Evolutionary conservation across 2,329 filamentous ascomycete species (phyloP).

Genomic region (Diaporthe sp.): DNA sequence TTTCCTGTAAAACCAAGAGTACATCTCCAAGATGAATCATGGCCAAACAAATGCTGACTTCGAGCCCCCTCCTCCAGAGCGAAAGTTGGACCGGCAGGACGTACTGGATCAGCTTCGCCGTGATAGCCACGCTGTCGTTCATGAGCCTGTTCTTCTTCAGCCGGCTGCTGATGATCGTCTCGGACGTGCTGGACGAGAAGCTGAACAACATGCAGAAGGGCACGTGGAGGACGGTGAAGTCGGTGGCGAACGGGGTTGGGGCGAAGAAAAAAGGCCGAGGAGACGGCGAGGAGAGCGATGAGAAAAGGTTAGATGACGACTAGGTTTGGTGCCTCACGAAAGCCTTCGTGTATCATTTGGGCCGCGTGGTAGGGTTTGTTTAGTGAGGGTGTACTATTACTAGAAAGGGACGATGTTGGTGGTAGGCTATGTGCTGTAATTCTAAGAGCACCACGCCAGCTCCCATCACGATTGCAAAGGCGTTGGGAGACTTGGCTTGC

Average conservation of each 20-base stretch:
- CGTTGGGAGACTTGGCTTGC: neutral
- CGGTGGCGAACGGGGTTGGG: neutral
- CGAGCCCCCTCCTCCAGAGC: constrained; percentile 46
- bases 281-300: neutral
- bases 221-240: constrained; percentile 29
- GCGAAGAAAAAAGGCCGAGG: neutral
- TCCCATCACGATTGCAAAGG: neutral
- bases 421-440: neutral
- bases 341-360: neutral
- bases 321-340: neutral
- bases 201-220: constrained; percentile 31
- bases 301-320: constrained; percentile 5
- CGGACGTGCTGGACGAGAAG: constrained; percentile 58
- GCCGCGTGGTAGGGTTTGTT: neutral
- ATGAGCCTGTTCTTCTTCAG: constrained; percentile 69
- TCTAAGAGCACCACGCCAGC: constrained; percentile 10
- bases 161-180: constrained; percentile 60
- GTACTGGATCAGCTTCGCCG: constrained; percentile 78
- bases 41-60: neutral
- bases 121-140: constrained; percentile 73
- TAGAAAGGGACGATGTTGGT: neutral
- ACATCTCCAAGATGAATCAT: neutral
- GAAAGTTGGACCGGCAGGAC: constrained; percentile 70
- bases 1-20: neutral
- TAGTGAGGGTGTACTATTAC: neutral